These are phyloP conservation scores for Yamadazyma kitorensis DNA, from an alignment of 805 yeast genomes.

Conservation along the genomic window DNA sequence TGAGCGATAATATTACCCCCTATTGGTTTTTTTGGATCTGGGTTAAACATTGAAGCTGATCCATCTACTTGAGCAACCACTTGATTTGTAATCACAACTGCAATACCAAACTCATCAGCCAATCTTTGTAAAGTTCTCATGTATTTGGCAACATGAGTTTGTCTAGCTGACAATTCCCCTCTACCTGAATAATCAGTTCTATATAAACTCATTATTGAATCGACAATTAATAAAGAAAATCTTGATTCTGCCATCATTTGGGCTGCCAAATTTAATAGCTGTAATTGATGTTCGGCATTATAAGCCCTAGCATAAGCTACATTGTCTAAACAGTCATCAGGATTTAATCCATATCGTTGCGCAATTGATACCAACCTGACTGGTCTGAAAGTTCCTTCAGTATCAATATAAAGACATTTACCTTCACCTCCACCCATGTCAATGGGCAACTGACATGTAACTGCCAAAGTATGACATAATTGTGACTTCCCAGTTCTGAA, in stretches of 20 bases:
- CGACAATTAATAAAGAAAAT: conserved; percentile 88
- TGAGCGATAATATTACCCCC: conserved; percentile 99
- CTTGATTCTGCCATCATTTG: conserved; percentile 95
- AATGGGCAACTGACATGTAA: conserved; percentile 92
- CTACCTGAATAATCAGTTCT: conserved; percentile 94
- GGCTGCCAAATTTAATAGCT: conserved; percentile 84
- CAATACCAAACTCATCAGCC: conserved; percentile 97
- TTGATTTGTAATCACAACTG: conserved; percentile 88
- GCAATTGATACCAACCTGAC: conserved; percentile 87
- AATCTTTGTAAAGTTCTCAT: conserved; percentile 88
- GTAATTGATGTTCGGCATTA: conserved; percentile 94
- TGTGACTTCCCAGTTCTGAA: conserved; percentile 98
- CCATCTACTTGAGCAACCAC: conserved; percentile 98
- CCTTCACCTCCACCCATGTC: conserved; percentile 99
- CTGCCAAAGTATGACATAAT: conserved; percentile 93
- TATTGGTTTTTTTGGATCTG: conserved; percentile 97
- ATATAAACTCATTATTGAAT: conserved; percentile 94
- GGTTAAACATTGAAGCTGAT: conserved; percentile 76
- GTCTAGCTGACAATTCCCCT: conserved; percentile 94
- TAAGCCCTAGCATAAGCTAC: conserved; percentile 97
- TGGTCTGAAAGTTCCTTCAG: conserved; percentile 97
- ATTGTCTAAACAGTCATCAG: conserved; percentile 91
- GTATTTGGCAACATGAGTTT: conserved; percentile 88
- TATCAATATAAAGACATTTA: conserved; percentile 90
- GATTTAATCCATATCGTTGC: conserved; percentile 84